A percentile compares a stretch with the other conserved stretches of the same genome.
These are phyloP conservation scores for Saccharomyces eubayanus DNA, from an alignment of 805 yeast genomes.

Conservation along the genomic window DNA sequence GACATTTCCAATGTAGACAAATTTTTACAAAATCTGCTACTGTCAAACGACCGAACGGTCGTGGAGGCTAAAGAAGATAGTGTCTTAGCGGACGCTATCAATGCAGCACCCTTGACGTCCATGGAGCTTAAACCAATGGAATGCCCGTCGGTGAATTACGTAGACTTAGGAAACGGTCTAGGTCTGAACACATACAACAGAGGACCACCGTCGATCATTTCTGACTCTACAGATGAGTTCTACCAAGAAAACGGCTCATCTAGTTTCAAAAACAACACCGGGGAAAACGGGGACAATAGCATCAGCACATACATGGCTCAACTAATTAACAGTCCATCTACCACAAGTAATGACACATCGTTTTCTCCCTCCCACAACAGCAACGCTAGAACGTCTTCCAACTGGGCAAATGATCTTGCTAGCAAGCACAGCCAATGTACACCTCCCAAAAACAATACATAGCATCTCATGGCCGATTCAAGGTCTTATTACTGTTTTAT, in stretches of 20 bases:
- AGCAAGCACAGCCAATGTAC: background rate
- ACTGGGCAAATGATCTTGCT: background rate
- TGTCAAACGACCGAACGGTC: background rate
- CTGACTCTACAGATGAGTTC: slow-evolving; percentile 29
- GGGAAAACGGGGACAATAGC: slow-evolving; percentile 9
- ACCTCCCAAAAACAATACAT: background rate
- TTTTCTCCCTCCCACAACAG: background rate
- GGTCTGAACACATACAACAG: slow-evolving; percentile 30
- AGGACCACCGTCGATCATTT: slow-evolving; percentile 34
- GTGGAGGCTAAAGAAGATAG: background rate
- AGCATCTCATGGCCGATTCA: background rate
- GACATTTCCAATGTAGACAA: background rate
- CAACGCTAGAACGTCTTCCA: background rate
- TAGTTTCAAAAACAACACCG: slow-evolving; percentile 6
- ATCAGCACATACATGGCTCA: slow-evolving; percentile 23
- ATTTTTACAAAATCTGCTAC: background rate
- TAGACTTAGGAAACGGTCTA: slow-evolving; percentile 31
- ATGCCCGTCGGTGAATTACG: slow-evolving; percentile 11
- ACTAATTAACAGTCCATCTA: slow-evolving; percentile 17
- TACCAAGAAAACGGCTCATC: slow-evolving; percentile 10
- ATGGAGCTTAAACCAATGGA: background rate
- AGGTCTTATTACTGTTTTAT: background rate
- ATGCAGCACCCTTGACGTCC: background rate
- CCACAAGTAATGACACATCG: slow-evolving; percentile 4
- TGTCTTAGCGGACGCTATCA: background rate